Conservation (phyloP, 176 grass and related monocot species). For the Zizania latifolia region DNA sequence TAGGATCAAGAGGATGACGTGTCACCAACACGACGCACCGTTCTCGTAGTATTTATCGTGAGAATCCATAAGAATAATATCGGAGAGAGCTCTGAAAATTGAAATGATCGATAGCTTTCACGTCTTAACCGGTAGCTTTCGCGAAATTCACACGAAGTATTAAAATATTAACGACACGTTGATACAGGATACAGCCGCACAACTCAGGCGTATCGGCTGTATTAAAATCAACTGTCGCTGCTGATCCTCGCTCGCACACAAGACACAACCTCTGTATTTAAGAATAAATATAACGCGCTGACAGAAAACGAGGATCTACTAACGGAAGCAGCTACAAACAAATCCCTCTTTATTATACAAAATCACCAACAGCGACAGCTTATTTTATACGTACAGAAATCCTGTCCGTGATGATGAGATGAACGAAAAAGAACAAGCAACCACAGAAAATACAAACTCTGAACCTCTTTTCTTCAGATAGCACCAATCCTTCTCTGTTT, state of each 20-base stretch:
- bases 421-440: background rate
- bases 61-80: background rate
- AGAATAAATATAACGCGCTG: background rate
- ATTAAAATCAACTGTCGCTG: background rate
- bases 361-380: background rate
- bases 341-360: background rate
- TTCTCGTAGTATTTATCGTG: background rate
- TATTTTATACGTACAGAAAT: background rate
- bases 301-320: background rate
- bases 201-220: background rate
- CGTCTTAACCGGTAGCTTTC: background rate
- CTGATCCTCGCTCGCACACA: background rate
- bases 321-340: background rate
- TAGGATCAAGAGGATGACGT: too few species aligned
- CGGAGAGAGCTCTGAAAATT: background rate
- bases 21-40: background rate
- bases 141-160: background rate
- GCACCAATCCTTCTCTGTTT: background rate
- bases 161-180: too few species aligned
- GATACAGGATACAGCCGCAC: background rate
- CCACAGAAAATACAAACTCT: background rate
- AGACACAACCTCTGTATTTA: background rate
- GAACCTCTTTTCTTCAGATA: background rate
- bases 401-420: background rate
- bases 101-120: background rate